phyloP scores from a whole-genome alignment of 1,139 yeast species.

The Scheffersomyces quercinus region DNA sequence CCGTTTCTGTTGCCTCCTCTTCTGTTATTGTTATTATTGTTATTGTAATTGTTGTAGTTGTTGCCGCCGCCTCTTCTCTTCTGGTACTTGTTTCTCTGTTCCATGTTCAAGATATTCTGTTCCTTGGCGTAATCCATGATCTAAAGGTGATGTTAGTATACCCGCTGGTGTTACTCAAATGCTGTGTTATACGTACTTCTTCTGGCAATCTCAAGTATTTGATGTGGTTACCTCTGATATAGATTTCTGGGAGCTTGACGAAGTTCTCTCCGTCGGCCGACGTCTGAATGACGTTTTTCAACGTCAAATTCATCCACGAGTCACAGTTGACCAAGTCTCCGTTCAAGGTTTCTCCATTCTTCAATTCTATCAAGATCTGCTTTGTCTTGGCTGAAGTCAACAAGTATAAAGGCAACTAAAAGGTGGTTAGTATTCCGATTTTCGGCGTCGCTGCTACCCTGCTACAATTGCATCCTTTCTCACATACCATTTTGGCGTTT shows the following conservation, averaged over 20 bases:
- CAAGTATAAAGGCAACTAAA: constrained; percentile 81
- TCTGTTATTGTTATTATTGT: constrained; percentile 9
- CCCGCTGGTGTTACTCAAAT: neutral
- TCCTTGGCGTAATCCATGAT: constrained; percentile 83
- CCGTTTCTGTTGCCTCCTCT: constrained; percentile 10
- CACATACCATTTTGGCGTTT: too few species aligned
- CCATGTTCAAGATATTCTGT: constrained; percentile 57
- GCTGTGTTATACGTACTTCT: constrained; percentile 19
- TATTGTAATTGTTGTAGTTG: constrained; percentile 8
- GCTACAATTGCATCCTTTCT: too few species aligned
- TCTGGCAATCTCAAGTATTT: constrained; percentile 50
- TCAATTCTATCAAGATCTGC: constrained; percentile 85
- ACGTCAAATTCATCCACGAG: constrained; percentile 92
- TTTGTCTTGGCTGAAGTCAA: constrained; percentile 91
- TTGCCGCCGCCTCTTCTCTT: constrained; percentile 36
- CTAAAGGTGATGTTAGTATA: constrained; percentile 50
- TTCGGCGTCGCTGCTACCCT: too few species aligned
- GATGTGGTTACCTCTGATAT: constrained; percentile 80
- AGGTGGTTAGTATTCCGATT: constrained; percentile 19
- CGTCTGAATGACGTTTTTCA: constrained; percentile 75
- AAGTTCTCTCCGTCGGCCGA: constrained; percentile 69
- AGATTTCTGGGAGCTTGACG: constrained; percentile 71
- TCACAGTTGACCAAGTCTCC: constrained; percentile 88
- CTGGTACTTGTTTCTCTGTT: constrained; percentile 51
- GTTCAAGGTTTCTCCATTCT: constrained; percentile 85